These are phyloP conservation scores for Bifiguratus adelaidae DNA, from an alignment of 192 early-diverging fungal species.

Conservation along the genomic window DNA sequence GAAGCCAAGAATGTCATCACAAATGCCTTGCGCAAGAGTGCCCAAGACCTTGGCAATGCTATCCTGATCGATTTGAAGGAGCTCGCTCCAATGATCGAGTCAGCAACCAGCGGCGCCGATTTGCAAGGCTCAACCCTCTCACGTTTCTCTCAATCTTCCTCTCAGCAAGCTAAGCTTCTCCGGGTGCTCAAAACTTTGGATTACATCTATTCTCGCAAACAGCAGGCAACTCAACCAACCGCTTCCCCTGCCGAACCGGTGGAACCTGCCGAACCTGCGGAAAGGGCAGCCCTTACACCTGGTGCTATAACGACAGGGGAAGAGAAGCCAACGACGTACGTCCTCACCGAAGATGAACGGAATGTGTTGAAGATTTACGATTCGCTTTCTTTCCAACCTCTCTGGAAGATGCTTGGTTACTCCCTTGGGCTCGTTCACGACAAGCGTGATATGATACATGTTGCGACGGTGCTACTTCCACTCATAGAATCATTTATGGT, in stretches of 20 bases:
- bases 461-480: conserved; percentile 87
- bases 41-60: conserved; percentile 51
- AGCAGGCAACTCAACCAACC: conserved; percentile 17
- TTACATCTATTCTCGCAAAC: conserved; percentile 60
- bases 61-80: conserved; percentile 61
- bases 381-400: conserved; percentile 36
- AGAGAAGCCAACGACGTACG: conserved; percentile 9
- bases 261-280: background rate
- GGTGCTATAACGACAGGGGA: conserved; percentile 30
- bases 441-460: conserved; percentile 73
- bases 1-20: conserved; percentile 66
- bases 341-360: conserved; percentile 31
- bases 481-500: conserved; percentile 98
- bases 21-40: conserved; percentile 62
- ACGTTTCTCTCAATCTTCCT: conserved; percentile 76
- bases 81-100: conserved; percentile 46
- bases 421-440: conserved; percentile 64
- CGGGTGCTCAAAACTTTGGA: conserved; percentile 93
- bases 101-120: conserved; percentile 46
- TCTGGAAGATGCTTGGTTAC: conserved; percentile 73
- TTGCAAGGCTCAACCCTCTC: conserved; percentile 64
- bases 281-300: conserved; percentile 3
- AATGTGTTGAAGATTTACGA: conserved; percentile 36
- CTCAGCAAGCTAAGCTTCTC: conserved; percentile 84
- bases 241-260: conserved; percentile 17